A percentile compares a stretch with the other conserved stretches of the same genome.
Conservation (phyloP, 129 eudicot species). For the Helichrysum umbraculigerum region DNA sequence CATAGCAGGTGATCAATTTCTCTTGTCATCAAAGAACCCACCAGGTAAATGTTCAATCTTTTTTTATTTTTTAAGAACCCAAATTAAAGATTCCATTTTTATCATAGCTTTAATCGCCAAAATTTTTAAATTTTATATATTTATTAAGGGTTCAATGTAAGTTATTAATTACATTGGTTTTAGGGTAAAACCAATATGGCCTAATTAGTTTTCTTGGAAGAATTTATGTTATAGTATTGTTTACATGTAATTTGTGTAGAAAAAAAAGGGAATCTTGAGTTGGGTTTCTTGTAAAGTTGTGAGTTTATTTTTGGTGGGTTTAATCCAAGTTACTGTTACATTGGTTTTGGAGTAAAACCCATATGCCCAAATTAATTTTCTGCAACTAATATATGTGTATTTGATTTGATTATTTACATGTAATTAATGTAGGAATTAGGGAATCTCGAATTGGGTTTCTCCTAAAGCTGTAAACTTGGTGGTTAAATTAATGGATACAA, state of each 20-base stretch:
- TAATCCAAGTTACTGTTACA: neutral
- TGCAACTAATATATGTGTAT: neutral
- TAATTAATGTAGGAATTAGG: neutral
- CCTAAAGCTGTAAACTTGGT: neutral
- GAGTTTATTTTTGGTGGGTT: neutral
- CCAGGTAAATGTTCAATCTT: constrained; percentile 7
- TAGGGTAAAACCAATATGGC: too few relatives aligned
- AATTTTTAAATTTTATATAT: neutral
- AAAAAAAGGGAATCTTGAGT: neutral
- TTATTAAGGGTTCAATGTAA: neutral
- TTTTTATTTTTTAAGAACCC: neutral
- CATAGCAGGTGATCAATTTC: neutral
- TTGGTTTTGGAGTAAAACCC: constrained; percentile 9
- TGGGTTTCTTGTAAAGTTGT: neutral
- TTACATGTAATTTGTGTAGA: too few relatives aligned
- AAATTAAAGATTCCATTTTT: neutral
- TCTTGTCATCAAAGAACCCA: constrained; percentile 27
- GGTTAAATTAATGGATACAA: constrained; percentile 28
- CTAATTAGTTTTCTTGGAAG: neutral
- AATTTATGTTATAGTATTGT: too few relatives aligned
- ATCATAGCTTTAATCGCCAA: constrained; percentile 28
- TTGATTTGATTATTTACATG: neutral
- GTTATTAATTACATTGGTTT: neutral
- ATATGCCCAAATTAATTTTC: neutral
- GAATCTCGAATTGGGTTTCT: neutral